Percentiles rank a stretch among this genome's conserved stretches.
Evolutionary conservation across 192 early-diverging fungal species (phyloP).

Genomic region (Umbelopsis sp.): DNA sequence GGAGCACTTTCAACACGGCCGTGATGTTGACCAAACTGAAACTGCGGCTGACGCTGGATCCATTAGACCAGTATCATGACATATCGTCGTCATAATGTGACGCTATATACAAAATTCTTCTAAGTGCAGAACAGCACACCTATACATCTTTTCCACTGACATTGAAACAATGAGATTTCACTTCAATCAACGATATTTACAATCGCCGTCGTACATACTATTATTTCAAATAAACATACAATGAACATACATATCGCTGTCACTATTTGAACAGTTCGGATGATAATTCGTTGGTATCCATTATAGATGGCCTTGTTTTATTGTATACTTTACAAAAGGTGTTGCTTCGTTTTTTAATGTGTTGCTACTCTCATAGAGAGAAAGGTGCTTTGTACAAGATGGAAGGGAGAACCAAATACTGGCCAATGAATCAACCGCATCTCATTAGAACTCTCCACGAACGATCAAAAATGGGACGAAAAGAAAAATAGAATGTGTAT

Average conservation of each 20-base stretch:
- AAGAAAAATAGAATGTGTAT: neutral
- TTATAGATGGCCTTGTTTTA: neutral
- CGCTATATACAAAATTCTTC: too few species aligned
- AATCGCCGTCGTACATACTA: too few species aligned
- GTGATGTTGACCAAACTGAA: neutral
- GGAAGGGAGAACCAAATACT: constrained; percentile 13
- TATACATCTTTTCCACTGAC: too few species aligned
- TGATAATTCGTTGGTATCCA: neutral
- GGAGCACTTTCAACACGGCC: neutral
- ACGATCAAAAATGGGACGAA: neutral
- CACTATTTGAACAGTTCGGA: neutral
- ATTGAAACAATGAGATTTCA: too few species aligned
- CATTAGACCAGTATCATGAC: too few species aligned
- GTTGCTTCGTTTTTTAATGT: neutral
- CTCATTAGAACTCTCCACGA: constrained; percentile 11
- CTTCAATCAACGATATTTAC: too few species aligned
- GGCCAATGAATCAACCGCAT: neutral
- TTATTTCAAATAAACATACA: too few species aligned
- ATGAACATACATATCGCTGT: neutral
- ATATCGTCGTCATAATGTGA: too few species aligned
- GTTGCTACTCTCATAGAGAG: constrained; percentile 8
- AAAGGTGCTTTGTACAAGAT: constrained; percentile 18
- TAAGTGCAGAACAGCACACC: neutral
- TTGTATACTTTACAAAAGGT: constrained; percentile 3
- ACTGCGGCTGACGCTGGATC: too few species aligned